phyloP scores from a whole-genome alignment of 768 basidiomycete genomes.

The Agrocybe pediades region DNA sequence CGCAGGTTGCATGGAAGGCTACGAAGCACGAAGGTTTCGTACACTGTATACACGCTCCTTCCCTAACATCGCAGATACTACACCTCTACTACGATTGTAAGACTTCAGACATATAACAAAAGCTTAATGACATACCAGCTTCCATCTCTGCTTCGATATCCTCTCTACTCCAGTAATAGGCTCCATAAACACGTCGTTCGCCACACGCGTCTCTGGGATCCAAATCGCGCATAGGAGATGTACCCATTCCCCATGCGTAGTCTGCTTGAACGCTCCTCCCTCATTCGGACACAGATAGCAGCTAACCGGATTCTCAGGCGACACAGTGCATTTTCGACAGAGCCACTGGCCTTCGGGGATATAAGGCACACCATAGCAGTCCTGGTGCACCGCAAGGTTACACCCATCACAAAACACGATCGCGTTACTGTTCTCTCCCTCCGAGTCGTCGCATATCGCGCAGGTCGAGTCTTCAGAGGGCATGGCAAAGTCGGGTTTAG shows the following conservation, averaged over 20 bases:
- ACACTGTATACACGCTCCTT: conserved; percentile 96
- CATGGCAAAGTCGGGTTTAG: conserved; percentile 83
- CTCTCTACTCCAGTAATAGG: conserved; percentile 89
- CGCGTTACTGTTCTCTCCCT: conserved; percentile 98
- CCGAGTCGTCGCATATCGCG: conserved; percentile 96
- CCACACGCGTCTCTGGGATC: conserved; percentile 92
- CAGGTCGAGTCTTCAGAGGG: conserved; percentile 97
- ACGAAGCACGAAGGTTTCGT: conserved; percentile 86
- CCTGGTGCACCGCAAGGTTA: conserved; percentile 99
- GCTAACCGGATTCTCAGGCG: conserved; percentile 92
- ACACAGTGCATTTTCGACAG: conserved; percentile 97
- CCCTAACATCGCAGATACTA: conserved; percentile 43
- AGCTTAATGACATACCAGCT: conserved; percentile 61
- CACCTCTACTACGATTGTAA: conserved; percentile 42
- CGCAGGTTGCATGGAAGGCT: conserved; percentile 95
- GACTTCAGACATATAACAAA: neutral
- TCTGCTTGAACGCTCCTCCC: conserved; percentile 98
- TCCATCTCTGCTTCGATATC: conserved; percentile 92
- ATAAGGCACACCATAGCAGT: conserved; percentile 99
- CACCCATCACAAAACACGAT: conserved; percentile 99
- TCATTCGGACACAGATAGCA: conserved; percentile 97
- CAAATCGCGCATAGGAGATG: conserved; percentile 97
- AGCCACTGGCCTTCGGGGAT: conserved; percentile 99
- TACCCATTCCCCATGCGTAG: conserved; percentile 89
- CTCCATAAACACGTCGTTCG: conserved; percentile 98